phyloP scores from a whole-genome alignment of 1,284 basidiomycete species.

The Leucoagaricus sp. region DNA sequence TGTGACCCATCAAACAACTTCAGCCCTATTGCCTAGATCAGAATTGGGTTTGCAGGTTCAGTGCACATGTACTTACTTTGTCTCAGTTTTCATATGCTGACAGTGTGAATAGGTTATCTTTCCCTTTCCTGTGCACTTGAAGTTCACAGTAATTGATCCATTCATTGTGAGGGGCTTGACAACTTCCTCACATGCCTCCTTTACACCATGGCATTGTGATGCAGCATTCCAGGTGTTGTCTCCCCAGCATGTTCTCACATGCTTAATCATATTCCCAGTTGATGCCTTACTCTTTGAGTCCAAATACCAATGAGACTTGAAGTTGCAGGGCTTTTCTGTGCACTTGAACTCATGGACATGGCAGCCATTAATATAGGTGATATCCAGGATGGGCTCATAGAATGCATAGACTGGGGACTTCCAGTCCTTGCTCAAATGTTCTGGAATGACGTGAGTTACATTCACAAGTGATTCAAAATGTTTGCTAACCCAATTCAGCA shows the following conservation, averaged over 20 bases:
- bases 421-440: constrained; percentile 22
- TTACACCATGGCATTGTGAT: no score
- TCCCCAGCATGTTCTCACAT: constrained; percentile 40
- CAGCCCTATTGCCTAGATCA: constrained; percentile 22
- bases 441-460: no score
- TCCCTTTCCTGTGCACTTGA: no score
- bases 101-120: no score
- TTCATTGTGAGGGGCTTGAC: constrained; percentile 1
- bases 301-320: no score
- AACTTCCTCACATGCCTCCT: constrained; percentile 21
- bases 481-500: not conserved
- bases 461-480: no score
- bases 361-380: constrained; percentile 21
- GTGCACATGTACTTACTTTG: no score
- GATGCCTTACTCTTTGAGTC: constrained; percentile 31
- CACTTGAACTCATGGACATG: constrained; percentile 36
- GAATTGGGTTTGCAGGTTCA: no score
- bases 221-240: no score
- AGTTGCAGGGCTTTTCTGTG: constrained; percentile 21
- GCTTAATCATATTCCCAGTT: constrained; percentile 35
- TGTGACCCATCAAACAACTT: constrained; percentile 31
- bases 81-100: no score
- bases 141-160: no score
- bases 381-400: constrained; percentile 25
- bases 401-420: constrained; percentile 32